These are phyloP conservation scores for Aspergillus affinis DNA, from an alignment of 495 filamentous ascomycete genomes.

Conservation along the genomic window DNA sequence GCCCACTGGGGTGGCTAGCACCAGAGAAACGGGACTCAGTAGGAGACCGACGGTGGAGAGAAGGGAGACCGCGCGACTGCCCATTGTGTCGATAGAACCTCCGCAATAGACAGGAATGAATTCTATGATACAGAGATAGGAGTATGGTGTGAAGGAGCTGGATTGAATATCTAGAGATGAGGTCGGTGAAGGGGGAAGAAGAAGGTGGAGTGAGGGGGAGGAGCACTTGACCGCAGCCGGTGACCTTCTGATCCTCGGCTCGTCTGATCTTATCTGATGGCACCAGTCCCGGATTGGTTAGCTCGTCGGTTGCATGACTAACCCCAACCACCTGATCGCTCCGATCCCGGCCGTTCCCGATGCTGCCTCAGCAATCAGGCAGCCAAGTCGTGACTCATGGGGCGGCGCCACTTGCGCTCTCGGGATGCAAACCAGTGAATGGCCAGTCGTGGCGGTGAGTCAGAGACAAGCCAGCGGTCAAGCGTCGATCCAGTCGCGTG, in stretches of 20 bases:
- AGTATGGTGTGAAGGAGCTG: too few species aligned
- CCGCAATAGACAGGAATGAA: too few species aligned
- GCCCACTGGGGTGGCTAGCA: constrained; percentile 5
- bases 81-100: background rate
- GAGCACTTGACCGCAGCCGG: constrained; percentile 2
- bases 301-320: background rate
- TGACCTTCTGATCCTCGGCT: background rate
- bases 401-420: background rate
- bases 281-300: constrained; percentile 8
- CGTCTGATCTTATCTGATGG: constrained; percentile 26
- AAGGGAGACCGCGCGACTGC: constrained; percentile 5
- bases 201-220: background rate
- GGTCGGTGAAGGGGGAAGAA: background rate
- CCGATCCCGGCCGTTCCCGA: constrained; percentile 2
- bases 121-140: too few species aligned
- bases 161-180: background rate
- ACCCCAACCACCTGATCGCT: background rate
- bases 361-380: constrained; percentile 1
- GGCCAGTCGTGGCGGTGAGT: background rate
- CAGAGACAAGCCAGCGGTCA: background rate
- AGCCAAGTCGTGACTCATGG: background rate
- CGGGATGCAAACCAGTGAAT: background rate
- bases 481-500: too few species aligned
- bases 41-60: constrained; percentile 9
- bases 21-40: constrained; percentile 1